Percentiles rank a stretch among this genome's conserved stretches.
These are phyloP conservation scores for Colletotrichum lindemuthianum DNA, from an alignment of 2,329 filamentous ascomycete genomes.

Conservation along the genomic window DNA sequence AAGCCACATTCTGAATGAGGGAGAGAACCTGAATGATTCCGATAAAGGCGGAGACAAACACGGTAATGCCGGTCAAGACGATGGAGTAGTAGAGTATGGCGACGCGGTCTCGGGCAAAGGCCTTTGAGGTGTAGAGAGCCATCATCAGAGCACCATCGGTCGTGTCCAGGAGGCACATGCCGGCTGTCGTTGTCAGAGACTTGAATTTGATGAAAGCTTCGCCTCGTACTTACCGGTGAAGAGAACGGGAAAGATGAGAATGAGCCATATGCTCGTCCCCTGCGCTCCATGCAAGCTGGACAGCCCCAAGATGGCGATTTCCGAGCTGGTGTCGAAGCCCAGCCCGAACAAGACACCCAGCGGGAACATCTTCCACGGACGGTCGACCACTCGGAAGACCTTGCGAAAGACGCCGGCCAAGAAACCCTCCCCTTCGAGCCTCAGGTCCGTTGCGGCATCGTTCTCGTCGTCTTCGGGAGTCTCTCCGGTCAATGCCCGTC, in stretches of 20 bases:
- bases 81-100: conserved; percentile 95
- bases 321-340: conserved; percentile 94
- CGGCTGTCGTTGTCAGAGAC: conserved; percentile 61
- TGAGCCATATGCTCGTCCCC: conserved; percentile 93
- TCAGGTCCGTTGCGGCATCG: conserved; percentile 61
- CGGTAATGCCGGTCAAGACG: conserved; percentile 84
- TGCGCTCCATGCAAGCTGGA: conserved; percentile 85
- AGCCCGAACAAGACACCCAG: conserved; percentile 89
- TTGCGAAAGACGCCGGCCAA: conserved; percentile 76
- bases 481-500: conserved; percentile 39
- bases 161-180: conserved; percentile 95
- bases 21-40: conserved; percentile 86
- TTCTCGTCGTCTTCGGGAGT: conserved; percentile 41
- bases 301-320: conserved; percentile 92
- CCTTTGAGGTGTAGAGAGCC: conserved; percentile 84
- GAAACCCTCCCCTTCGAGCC: conserved; percentile 81
- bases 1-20: conserved; percentile 78
- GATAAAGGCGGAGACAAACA: conserved; percentile 85
- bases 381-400: conserved; percentile 78
- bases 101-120: conserved; percentile 82
- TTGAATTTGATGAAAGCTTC: not conserved
- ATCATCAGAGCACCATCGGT: conserved; percentile 96
- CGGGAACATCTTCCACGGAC: conserved; percentile 96
- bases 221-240: conserved; percentile 74
- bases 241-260: conserved; percentile 87